phyloP scores from a whole-genome alignment of 805 yeast genomes.

The Teunomyces kruisii region DNA sequence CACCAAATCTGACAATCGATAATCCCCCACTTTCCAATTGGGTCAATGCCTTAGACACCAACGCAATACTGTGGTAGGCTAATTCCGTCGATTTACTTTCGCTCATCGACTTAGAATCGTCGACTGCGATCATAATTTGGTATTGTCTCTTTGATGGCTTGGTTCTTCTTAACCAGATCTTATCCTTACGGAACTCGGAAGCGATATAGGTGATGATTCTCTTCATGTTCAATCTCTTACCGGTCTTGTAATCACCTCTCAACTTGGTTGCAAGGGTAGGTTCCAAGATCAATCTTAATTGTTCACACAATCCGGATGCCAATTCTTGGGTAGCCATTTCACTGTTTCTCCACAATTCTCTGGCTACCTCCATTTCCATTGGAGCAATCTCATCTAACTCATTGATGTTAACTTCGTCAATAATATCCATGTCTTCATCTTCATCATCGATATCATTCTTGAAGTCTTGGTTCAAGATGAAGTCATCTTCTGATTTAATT shows the following conservation, averaged over 20 bases:
- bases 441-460: conserved; percentile 16
- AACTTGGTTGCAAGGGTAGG: conserved; percentile 96
- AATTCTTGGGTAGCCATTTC: conserved; percentile 85
- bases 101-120: conserved; percentile 96
- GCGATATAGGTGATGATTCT: conserved; percentile 97
- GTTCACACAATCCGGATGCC: conserved; percentile 87
- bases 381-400: conserved; percentile 36
- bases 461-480: conserved; percentile 17
- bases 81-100: conserved; percentile 87
- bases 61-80: conserved; percentile 91
- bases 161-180: conserved; percentile 96
- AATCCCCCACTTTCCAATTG: conserved; percentile 94
- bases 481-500: conserved; percentile 31
- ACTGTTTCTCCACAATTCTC: conserved; percentile 77
- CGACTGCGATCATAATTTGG: conserved; percentile 96
- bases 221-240: conserved; percentile 96
- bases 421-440: conserved; percentile 13
- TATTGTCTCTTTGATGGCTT: conserved; percentile 97
- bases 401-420: conserved; percentile 8
- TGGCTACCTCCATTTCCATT: conserved; percentile 61
- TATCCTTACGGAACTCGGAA: conserved; percentile 93
- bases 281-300: conserved; percentile 85
- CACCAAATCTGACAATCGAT: conserved; percentile 89
- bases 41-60: conserved; percentile 90
- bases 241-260: conserved; percentile 94